Conservation (phyloP, 176 grass and related monocot genomes). For the Juncus inflexus region DNA sequence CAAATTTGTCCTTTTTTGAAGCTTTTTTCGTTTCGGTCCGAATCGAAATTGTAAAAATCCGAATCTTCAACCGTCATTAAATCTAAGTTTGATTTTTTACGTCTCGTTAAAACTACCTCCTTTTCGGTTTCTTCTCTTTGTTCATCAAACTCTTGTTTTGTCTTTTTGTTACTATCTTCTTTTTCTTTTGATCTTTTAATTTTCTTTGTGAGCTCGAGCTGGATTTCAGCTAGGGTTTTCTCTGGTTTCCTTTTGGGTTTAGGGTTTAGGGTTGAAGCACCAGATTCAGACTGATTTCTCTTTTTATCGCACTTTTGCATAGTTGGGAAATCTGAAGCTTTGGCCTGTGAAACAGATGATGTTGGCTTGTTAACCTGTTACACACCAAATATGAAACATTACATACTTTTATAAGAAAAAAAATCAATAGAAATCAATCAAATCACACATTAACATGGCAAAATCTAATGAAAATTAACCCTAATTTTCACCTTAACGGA, state of each 20-base stretch:
- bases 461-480: not conserved
- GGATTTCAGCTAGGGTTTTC: conserved; percentile 77
- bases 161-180: conserved; percentile 26
- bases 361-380: conserved; percentile 14
- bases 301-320: not conserved
- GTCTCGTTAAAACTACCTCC: conserved; percentile 13
- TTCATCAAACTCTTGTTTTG: conserved; percentile 17
- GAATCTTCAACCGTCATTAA: conserved; percentile 84
- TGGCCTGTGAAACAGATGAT: not conserved
- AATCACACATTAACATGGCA: too few relatives aligned
- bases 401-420: conserved; percentile 8
- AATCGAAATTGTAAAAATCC: conserved; percentile 88
- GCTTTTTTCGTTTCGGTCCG: conserved; percentile 54
- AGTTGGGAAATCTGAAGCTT: conserved; percentile 1
- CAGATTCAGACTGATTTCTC: conserved; percentile 18
- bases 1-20: conserved; percentile 85
- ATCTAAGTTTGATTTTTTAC: conserved; percentile 26
- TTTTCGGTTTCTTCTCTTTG: conserved; percentile 16
- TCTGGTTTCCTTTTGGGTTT: conserved; percentile 37
- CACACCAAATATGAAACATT: not conserved
- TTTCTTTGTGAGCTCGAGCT: conserved; percentile 48
- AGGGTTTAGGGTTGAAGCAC: conserved; percentile 19
- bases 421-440: not conserved
- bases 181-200: conserved; percentile 31
- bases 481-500: conserved; percentile 8